Evolutionary conservation across 768 basidiomycete genomes (phyloP), one percentile per base, ranked within the genome.

Genomic region (Symmetrospora coprosmae): DNA sequence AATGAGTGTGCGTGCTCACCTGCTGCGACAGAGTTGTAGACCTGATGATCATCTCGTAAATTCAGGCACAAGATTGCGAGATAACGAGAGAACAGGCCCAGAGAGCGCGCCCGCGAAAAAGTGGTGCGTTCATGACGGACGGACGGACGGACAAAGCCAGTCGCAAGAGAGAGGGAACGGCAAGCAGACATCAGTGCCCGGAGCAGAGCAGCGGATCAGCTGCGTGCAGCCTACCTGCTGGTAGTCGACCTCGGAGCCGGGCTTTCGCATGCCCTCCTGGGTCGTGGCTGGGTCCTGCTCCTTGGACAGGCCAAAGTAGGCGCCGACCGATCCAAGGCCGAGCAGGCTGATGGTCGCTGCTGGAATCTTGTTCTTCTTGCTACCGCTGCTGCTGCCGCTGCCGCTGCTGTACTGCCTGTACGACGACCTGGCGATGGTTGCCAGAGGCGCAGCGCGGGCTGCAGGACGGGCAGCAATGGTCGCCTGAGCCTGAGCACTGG

Each of bases 11-110:
- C 80, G 55, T 89, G 86, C 28, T 91, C 71, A 37, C 80, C 66
- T 21, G 85, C 82, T 11, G 86, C 85, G 70, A 99, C 81, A 61
- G 75, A 79, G 75, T 92, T 88, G 78, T 99, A 97, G 16, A 97
- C 87, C 83, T 87, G 53, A 2, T 33, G 16, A 56, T 64, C 17
- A 19, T n/a, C n/a, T n/a, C n/a, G n/a, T n/a, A n/a, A n/a, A n/a
- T n/a, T n/a, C n/a, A n/a, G n/a, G n/a, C n/a, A n/a, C n/a, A n/a
- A n/a, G n/a, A n/a, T n/a, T n/a, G n/a, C n/a, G n/a, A n/a, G n/a
- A n/a, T n/a, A n/a, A n/a, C n/a, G n/a, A n/a, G n/a, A n/a, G n/a
- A n/a, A n/a, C n/a, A n/a, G n/a, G n/a, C n/a, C n/a, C n/a, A n/a
- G n/a, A n/a, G n/a, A n/a, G n/a, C n/a, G n/a, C n/a, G n/a, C n/a